Conservation (phyloP, 2,329 filamentous ascomycete genomes). For the Myriosclerotinia scirpicola region DNA sequence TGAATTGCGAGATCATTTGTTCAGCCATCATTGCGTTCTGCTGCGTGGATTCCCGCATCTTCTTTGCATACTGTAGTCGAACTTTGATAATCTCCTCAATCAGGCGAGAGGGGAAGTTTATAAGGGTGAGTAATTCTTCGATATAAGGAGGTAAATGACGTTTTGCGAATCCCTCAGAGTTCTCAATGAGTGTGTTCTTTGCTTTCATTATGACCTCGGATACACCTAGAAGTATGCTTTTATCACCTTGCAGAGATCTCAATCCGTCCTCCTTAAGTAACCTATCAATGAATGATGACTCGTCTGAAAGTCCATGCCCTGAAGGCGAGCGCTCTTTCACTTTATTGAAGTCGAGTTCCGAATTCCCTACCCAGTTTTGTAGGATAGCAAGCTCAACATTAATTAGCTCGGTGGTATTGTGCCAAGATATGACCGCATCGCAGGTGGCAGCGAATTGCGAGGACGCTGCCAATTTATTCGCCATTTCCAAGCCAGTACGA, state of each 20-base stretch:
- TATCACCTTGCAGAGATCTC: constrained; percentile 83
- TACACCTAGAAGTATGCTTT: constrained; percentile 82
- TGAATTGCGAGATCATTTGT: constrained; percentile 97
- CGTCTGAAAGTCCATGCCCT: constrained; percentile 76
- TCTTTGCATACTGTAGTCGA: constrained; percentile 85
- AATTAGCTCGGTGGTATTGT: constrained; percentile 95
- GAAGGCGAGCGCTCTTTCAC: constrained; percentile 67
- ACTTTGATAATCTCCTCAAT: constrained; percentile 97
- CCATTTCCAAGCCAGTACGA: constrained; percentile 67
- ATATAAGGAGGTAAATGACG: constrained; percentile 94
- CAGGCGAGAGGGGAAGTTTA: constrained; percentile 94
- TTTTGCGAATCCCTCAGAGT: constrained; percentile 79
- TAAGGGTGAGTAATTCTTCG: constrained; percentile 90
- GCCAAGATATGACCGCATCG: constrained; percentile 89
- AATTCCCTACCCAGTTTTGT: constrained; percentile 95
- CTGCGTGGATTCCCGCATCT: constrained; percentile 92
- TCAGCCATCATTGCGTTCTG: constrained; percentile 93
- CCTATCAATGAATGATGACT: constrained; percentile 90
- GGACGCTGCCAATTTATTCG: constrained; percentile 76
- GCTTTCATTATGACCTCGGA: constrained; percentile 88
- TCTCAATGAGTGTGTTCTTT: constrained; percentile 85
- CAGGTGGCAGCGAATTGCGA: constrained; percentile 77
- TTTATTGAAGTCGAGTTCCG: constrained; percentile 86
- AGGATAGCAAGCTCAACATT: constrained; percentile 90
- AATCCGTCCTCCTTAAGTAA: constrained; percentile 94